Evolutionary conservation across 1,139 yeast genomes (phyloP).

Genomic region (Diutina catenulata): DNA sequence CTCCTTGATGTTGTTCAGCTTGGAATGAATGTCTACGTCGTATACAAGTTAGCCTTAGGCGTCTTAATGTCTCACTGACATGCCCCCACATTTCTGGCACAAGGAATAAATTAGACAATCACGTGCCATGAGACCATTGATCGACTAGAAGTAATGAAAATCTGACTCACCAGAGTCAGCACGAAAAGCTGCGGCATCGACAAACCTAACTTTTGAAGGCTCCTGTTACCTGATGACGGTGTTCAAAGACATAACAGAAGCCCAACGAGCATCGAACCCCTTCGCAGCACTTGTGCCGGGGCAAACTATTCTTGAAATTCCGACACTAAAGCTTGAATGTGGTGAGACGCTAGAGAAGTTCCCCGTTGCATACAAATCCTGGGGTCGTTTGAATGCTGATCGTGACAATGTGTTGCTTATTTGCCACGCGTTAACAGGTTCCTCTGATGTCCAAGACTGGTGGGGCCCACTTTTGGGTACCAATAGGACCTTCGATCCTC

Average conservation of each 20-base stretch:
- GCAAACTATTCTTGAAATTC: slow-evolving; percentile 75
- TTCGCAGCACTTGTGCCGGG: slow-evolving; percentile 63
- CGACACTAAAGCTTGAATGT: slow-evolving; percentile 57
- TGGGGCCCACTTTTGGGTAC: slow-evolving; percentile 95
- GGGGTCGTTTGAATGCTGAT: slow-evolving; percentile 69
- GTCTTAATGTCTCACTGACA: too few relatives aligned
- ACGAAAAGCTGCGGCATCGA: too few relatives aligned
- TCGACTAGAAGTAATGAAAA: too few relatives aligned
- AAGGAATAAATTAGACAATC: too few relatives aligned
- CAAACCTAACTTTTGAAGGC: too few relatives aligned
- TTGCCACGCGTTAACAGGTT: slow-evolving; percentile 93
- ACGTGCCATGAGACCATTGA: too few relatives aligned
- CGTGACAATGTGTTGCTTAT: slow-evolving; percentile 72
- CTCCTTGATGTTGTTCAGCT: too few relatives aligned
- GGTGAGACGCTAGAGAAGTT: slow-evolving; percentile 64
- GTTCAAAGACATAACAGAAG: slow-evolving; percentile 28
- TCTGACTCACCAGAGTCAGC: too few relatives aligned
- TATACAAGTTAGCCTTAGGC: too few relatives aligned
- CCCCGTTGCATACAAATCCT: slow-evolving; percentile 91
- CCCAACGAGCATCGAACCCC: slow-evolving; percentile 44
- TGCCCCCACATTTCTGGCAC: too few relatives aligned
- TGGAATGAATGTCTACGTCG: too few relatives aligned
- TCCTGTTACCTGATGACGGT: too few relatives aligned
- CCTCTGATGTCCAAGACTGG: slow-evolving; percentile 94
- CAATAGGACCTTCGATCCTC: slow-evolving; percentile 82